Evolutionary conservation across 2,329 filamentous ascomycete species (phyloP).

Genomic region (Anisogramma anomala): DNA sequence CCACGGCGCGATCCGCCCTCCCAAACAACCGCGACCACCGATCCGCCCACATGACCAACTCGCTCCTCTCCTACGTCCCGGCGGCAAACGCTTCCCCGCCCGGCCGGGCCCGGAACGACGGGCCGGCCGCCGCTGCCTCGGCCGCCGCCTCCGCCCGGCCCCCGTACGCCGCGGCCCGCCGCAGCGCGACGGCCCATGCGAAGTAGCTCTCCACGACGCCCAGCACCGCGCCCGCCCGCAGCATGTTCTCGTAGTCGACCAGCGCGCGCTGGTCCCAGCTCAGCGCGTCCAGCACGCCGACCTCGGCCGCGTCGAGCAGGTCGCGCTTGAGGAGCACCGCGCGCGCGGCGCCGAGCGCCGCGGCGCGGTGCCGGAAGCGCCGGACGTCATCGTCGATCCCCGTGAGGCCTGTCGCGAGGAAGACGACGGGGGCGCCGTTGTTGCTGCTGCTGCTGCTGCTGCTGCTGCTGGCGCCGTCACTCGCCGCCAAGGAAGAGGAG

Average conservation of each 20-base stretch:
- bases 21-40: conserved; percentile 24
- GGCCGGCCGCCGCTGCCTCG: no score
- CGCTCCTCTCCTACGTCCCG: conserved; percentile 7
- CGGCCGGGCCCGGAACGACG: conserved; percentile 1
- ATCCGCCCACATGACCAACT: conserved; percentile 23
- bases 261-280: conserved; percentile 38
- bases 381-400: conserved; percentile 25
- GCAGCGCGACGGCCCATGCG: conserved; percentile 35
- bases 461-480: conserved; percentile 16
- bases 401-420: conserved; percentile 29
- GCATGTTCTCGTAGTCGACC: conserved; percentile 39
- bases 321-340: conserved; percentile 33
- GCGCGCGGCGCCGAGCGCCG: conserved; percentile 23
- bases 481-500: no score
- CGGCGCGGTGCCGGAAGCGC: conserved; percentile 26
- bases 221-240: conserved; percentile 30
- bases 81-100: conserved; percentile 1
- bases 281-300: conserved; percentile 24
- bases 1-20: conserved; percentile 10
- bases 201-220: conserved; percentile 35
- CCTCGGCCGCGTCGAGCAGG: conserved; percentile 28
- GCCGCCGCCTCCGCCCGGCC: conserved; percentile 1
- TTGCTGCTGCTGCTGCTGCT: background rate
- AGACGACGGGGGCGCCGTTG: conserved; percentile 26
- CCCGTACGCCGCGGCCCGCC: conserved; percentile 22